Conservation (phyloP, 495 filamentous ascomycete genomes). For the Neurospora sp. region DNA sequence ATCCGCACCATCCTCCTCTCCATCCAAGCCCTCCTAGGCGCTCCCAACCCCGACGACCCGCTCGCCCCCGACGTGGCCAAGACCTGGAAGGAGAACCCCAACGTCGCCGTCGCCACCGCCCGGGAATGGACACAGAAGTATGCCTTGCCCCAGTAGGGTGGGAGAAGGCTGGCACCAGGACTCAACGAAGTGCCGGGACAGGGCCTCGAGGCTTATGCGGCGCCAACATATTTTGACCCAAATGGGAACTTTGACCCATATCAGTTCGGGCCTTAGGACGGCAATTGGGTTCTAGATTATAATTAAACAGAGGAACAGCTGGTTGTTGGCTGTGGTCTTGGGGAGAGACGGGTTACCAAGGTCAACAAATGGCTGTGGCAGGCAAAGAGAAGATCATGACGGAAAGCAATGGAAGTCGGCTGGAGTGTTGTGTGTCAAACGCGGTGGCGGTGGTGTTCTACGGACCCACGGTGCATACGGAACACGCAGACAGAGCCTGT, state of each 20-base stretch:
- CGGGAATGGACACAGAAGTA: slow-evolving; percentile 79
- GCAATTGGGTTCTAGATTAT: neutral
- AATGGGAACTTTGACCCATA: neutral
- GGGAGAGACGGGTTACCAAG: neutral
- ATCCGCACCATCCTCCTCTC: slow-evolving; percentile 96
- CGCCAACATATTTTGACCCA: neutral
- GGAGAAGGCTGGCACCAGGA: neutral
- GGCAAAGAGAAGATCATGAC: neutral
- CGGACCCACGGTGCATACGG: neutral
- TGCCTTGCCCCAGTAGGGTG: slow-evolving; percentile 32
- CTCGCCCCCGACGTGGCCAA: slow-evolving; percentile 97
- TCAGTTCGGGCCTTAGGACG: neutral
- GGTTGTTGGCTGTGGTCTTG: neutral
- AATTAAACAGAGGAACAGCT: neutral
- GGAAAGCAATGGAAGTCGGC: neutral
- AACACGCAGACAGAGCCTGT: neutral
- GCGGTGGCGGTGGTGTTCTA: neutral
- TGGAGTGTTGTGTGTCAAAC: neutral
- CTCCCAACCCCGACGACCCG: slow-evolving; percentile 95
- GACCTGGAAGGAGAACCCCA: slow-evolving; percentile 92
- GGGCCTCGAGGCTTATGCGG: neutral
- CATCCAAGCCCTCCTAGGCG: slow-evolving; percentile 92
- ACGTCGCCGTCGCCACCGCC: slow-evolving; percentile 79
- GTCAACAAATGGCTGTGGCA: neutral
- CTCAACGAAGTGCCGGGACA: neutral